These are phyloP conservation scores for Nakazawaea populi DNA, from an alignment of 805 yeast genomes.

Conservation along the genomic window DNA sequence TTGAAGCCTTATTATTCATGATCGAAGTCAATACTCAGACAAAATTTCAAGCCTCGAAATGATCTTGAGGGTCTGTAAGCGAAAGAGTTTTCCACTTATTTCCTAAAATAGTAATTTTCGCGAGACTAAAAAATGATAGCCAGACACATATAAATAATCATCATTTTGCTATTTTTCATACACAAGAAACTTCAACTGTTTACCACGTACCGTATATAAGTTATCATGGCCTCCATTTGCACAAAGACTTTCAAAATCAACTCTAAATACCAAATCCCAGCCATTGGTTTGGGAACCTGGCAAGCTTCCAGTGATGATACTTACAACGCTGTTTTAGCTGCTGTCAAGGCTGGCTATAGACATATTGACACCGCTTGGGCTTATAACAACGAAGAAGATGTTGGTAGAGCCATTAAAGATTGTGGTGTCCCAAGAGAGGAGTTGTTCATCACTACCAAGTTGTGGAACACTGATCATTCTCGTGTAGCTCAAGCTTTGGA, in stretches of 20 bases:
- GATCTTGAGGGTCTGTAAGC: too few relatives aligned
- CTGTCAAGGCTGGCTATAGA: conserved; percentile 61
- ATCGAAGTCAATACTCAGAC: too few relatives aligned
- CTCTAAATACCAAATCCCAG: conserved; percentile 57
- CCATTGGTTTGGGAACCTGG: conserved; percentile 75
- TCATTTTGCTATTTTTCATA: too few relatives aligned
- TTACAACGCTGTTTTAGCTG: conserved; percentile 48
- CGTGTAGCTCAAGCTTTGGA: conserved; percentile 48
- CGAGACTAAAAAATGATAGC: too few relatives aligned
- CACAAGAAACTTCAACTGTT: too few relatives aligned
- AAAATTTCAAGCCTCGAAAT: too few relatives aligned
- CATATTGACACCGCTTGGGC: conserved; percentile 76
- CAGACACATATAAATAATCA: too few relatives aligned
- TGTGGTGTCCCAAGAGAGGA: conserved; percentile 60
- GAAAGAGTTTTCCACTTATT: too few relatives aligned
- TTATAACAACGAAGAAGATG: conserved; percentile 61
- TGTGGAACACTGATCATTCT: conserved; percentile 52
- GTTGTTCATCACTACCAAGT: conserved; percentile 66
- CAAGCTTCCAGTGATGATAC: conserved; percentile 39
- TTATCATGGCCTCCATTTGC: background rate
- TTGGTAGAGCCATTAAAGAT: conserved; percentile 51
- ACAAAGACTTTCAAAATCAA: conserved; percentile 32
- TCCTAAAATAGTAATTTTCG: too few relatives aligned
- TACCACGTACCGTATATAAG: background rate
- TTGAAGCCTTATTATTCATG: too few relatives aligned